Evolutionary conservation across 257 asterid genomes (phyloP).

Genomic region (Solanum dulcamara): DNA sequence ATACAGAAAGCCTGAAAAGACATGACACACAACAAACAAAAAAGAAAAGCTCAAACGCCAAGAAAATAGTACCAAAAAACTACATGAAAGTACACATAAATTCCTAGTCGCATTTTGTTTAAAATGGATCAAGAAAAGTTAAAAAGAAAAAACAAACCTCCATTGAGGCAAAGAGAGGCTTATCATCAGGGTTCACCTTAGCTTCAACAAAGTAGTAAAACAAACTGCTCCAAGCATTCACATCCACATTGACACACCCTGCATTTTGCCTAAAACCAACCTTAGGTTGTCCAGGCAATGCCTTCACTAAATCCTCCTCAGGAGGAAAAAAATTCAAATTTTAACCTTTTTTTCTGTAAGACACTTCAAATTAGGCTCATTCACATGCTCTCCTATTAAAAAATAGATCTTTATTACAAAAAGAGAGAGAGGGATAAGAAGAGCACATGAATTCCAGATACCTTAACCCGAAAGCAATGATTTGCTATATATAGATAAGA

Average conservation of each 20-base stretch:
- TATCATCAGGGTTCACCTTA: slow-evolving; percentile 44
- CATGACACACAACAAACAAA: not conserved
- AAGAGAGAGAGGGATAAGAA: not conserved
- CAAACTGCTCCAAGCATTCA: slow-evolving; percentile 69
- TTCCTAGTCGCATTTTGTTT: not conserved
- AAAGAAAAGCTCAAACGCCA: not conserved
- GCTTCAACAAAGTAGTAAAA: slow-evolving; percentile 93
- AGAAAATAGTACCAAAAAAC: not conserved
- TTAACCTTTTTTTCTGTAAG: not conserved
- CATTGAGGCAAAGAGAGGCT: slow-evolving; percentile 93
- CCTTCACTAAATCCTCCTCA: slow-evolving; percentile 63
- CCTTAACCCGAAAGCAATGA: slow-evolving; percentile 18
- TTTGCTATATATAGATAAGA: slow-evolving; percentile 6
- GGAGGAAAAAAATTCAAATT: not conserved
- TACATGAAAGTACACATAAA: not conserved
- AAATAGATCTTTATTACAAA: not conserved
- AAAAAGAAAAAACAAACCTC: slow-evolving; percentile 35
- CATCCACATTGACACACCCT: slow-evolving; percentile 80
- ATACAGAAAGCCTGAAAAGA: not conserved
- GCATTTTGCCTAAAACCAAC: slow-evolving; percentile 76
- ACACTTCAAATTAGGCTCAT: not conserved
- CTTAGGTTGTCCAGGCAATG: slow-evolving; percentile 70
- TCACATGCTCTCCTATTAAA: not conserved
- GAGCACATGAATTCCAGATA: slow-evolving; percentile 53
- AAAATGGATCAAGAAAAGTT: not conserved